phyloP scores from a whole-genome alignment of 495 filamentous ascomycete genomes.

The Penicillium subrubescens region DNA sequence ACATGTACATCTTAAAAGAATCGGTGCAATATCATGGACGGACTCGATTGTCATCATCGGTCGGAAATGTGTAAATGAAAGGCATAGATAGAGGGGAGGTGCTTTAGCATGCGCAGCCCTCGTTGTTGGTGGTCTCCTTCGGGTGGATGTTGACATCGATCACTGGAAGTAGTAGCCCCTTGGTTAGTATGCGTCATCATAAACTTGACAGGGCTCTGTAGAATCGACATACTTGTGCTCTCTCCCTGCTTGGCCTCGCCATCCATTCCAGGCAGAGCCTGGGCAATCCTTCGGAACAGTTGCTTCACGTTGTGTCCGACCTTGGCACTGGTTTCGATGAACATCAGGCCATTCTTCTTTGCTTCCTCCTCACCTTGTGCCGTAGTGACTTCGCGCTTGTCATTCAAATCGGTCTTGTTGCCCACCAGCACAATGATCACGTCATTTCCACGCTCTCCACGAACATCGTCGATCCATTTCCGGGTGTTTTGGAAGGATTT shows the following conservation, averaged over 20 bases:
- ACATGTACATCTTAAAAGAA: constrained; percentile 48
- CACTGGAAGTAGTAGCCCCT: constrained; percentile 52
- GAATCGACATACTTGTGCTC: constrained; percentile 60
- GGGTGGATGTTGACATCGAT: constrained; percentile 93
- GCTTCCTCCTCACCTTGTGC: constrained; percentile 96
- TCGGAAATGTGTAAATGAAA: constrained; percentile 22
- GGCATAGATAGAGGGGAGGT: constrained; percentile 2
- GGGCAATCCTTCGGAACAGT: constrained; percentile 94
- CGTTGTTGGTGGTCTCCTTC: constrained; percentile 67
- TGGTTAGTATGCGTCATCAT: constrained; percentile 17
- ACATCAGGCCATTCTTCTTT: constrained; percentile 96
- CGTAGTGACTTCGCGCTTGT: constrained; percentile 94
- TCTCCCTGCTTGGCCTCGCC: constrained; percentile 67
- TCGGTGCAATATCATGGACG: constrained; percentile 45
- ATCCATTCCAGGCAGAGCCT: constrained; percentile 97
- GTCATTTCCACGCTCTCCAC: constrained; percentile 93
- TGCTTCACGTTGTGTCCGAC: constrained; percentile 97
- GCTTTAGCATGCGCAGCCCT: constrained; percentile 78
- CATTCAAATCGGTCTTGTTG: constrained; percentile 98
- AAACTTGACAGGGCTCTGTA: neutral
- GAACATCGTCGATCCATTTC: constrained; percentile 99
- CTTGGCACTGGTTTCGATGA: constrained; percentile 98
- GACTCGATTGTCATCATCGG: constrained; percentile 40
- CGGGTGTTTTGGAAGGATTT: constrained; percentile 97
- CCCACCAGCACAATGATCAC: constrained; percentile 98